Conservation (phyloP, 176 grass and related monocot species). For the Cenchrus americanus region DNA sequence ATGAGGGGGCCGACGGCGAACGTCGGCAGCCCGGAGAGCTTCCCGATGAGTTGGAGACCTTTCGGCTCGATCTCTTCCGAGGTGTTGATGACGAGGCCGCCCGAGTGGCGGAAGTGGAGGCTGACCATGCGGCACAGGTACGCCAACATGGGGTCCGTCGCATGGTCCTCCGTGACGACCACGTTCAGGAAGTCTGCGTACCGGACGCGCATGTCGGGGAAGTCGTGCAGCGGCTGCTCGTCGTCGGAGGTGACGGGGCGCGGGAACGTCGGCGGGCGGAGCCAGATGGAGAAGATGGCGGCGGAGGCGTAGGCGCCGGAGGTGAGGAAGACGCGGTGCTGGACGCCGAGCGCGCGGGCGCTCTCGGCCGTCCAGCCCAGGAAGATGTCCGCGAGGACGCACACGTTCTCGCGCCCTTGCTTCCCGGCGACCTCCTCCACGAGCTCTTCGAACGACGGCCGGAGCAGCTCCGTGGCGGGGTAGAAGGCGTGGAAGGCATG, state of each 20-base stretch:
- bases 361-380: conserved; percentile 46
- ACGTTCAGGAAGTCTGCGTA: conserved; percentile 8
- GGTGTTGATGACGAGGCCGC: conserved; percentile 46
- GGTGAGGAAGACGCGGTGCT: conserved; percentile 45
- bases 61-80: conserved; percentile 43
- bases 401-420: conserved; percentile 32
- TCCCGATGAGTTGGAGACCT: conserved; percentile 40
- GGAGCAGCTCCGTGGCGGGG: conserved; percentile 41
- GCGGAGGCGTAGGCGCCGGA: conserved; percentile 46
- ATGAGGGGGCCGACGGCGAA: conserved; percentile 39
- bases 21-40: conserved; percentile 31
- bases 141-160: background rate
- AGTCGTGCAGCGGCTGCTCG: conserved; percentile 30
- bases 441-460: conserved; percentile 45
- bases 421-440: conserved; percentile 25
- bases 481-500: conserved; percentile 1
- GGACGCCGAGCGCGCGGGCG: conserved; percentile 39
- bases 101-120: conserved; percentile 14
- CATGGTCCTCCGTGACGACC: background rate
- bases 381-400: conserved; percentile 56
- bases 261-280: conserved; percentile 29
- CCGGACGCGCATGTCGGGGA: conserved; percentile 39
- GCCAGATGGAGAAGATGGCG: conserved; percentile 22
- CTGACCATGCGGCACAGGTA: conserved; percentile 12
- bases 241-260: conserved; percentile 12